These are phyloP conservation scores for Calonectria hongkongensis DNA, from an alignment of 2,329 filamentous ascomycete species.

Conservation along the genomic window DNA sequence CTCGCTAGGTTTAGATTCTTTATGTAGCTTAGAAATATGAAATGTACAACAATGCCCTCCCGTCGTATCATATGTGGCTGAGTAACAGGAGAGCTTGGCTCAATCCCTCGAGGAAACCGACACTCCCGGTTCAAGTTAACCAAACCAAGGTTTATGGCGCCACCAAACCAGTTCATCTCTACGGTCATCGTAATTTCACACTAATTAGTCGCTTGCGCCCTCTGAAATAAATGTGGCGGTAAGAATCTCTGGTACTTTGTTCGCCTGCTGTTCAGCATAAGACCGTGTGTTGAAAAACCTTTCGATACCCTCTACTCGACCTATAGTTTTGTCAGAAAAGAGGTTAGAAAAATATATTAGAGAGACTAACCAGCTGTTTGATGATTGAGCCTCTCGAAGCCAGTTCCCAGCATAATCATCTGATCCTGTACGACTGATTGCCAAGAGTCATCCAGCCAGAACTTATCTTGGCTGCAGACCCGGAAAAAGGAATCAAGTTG, in stretches of 20 bases:
- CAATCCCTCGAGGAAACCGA: too few relatives aligned
- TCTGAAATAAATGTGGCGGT: neutral
- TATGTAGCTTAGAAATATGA: too few relatives aligned
- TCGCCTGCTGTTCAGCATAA: slow-evolving; percentile 7
- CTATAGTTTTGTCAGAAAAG: neutral
- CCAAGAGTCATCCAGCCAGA: slow-evolving; percentile 10
- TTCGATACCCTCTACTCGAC: slow-evolving; percentile 1
- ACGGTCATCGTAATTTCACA: too few relatives aligned
- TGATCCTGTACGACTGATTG: neutral
- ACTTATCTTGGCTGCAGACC: neutral
- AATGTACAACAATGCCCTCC: too few relatives aligned
- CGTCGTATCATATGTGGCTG: too few relatives aligned
- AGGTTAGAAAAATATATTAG: neutral
- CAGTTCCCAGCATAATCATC: slow-evolving; percentile 4
- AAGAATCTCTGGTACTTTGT: slow-evolving; percentile 12
- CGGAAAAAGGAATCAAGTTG: slow-evolving; percentile 16
- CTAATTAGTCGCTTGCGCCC: too few relatives aligned
- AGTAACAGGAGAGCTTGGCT: too few relatives aligned
- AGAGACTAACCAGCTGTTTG: neutral
- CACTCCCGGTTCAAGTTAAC: too few relatives aligned
- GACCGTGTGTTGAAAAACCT: slow-evolving; percentile 9
- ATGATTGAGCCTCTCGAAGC: slow-evolving; percentile 2
- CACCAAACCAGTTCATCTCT: too few relatives aligned
- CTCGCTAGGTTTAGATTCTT: too few relatives aligned
- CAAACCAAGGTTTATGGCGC: too few relatives aligned